Conservation (phyloP, 371 early-diverging fungal genomes). For the Parasitella parasitica region DNA sequence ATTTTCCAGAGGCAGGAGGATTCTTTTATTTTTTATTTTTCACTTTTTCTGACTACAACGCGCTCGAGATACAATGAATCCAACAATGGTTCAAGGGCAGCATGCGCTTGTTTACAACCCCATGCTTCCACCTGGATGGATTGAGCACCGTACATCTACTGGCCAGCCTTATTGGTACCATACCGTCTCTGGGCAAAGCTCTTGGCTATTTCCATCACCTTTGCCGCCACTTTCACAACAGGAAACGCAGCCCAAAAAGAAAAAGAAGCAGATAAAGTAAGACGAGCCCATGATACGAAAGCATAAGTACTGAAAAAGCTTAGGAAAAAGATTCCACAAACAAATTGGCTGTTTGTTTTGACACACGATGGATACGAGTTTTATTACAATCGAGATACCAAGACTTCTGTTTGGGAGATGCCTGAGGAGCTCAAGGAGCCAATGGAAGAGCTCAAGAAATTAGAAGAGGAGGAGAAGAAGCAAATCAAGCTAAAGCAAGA, state of each 20-base stretch:
- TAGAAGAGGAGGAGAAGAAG: slow-evolving; percentile 24
- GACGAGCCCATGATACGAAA: slow-evolving; percentile 2
- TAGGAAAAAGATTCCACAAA: slow-evolving; percentile 68
- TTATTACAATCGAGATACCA: slow-evolving; percentile 70
- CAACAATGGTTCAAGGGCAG: background rate
- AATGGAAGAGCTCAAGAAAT: slow-evolving; percentile 37
- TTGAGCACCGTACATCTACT: slow-evolving; percentile 56
- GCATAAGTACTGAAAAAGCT: slow-evolving; percentile 18
- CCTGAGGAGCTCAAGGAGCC: slow-evolving; percentile 53
- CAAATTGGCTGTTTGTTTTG: slow-evolving; percentile 73
- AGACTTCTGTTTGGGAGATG: slow-evolving; percentile 71
- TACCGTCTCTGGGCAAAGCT: slow-evolving; percentile 50
- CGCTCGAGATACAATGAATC: slow-evolving; percentile 1
- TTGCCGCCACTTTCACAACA: background rate
- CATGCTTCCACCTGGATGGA: slow-evolving; percentile 58
- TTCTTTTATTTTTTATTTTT: background rate
- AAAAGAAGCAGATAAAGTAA: slow-evolving; percentile 41
- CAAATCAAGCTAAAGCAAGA: slow-evolving; percentile 13
- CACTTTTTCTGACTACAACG: background rate
- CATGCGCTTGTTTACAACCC: slow-evolving; percentile 4
- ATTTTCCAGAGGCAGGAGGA: too few species aligned
- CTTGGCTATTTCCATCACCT: slow-evolving; percentile 53
- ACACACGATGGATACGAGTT: slow-evolving; percentile 76
- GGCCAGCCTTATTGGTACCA: slow-evolving; percentile 65
- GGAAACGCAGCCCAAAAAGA: slow-evolving; percentile 17